Evolutionary conservation across 1,284 basidiomycete genomes (phyloP).

Genomic region (Ganoderma resinaceum): DNA sequence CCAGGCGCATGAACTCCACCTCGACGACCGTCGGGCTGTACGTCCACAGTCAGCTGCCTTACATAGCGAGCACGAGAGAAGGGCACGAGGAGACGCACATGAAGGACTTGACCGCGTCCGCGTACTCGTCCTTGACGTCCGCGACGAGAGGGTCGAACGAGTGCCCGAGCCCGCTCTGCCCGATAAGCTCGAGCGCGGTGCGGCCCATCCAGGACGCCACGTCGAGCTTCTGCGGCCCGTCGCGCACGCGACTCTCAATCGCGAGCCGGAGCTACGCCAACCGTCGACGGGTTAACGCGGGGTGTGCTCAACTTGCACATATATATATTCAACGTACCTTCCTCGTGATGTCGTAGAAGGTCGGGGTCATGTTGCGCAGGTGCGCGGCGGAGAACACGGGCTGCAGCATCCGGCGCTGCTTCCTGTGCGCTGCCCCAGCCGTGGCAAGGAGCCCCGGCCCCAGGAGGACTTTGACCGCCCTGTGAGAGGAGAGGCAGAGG

Average conservation of each 20-base stretch:
- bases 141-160: slow-evolving; percentile 37
- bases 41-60: not conserved
- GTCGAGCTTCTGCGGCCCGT: slow-evolving; percentile 30
- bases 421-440: slow-evolving; percentile 2
- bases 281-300: too few relatives aligned
- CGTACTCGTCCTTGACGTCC: slow-evolving; percentile 29
- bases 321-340: not conserved
- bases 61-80: not conserved
- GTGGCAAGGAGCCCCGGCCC: slow-evolving; percentile 11
- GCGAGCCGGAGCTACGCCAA: not conserved
- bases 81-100: slow-evolving; percentile 20
- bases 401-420: slow-evolving; percentile 19
- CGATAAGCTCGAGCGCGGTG: slow-evolving; percentile 40
- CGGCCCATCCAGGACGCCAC: slow-evolving; percentile 39
- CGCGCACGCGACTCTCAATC: not conserved
- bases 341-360: slow-evolving; percentile 9
- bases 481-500: not conserved
- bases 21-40: not conserved
- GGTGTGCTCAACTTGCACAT: too few relatives aligned
- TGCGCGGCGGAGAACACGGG: slow-evolving; percentile 17
- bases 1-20: not conserved
- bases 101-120: slow-evolving; percentile 33
- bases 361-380: slow-evolving; percentile 14
- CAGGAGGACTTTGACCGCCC: not conserved
- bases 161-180: slow-evolving; percentile 39